A percentile compares a stretch with the other conserved stretches of the same genome.
phyloP scores from a whole-genome alignment of 345 rosid species.

The Murraya koenigii region DNA sequence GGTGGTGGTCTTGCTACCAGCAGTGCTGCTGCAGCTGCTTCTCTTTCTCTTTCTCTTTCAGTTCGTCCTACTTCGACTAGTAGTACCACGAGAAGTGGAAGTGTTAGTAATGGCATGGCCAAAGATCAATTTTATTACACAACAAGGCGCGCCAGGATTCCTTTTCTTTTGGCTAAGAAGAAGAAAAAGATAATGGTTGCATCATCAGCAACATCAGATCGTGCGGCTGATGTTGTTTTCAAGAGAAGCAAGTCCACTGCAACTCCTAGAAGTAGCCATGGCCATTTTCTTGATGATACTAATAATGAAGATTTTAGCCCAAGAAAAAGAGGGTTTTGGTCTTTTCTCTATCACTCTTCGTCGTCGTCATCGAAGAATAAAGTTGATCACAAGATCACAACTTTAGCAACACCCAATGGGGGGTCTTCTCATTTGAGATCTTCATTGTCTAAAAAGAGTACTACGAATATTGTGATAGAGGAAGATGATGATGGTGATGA shows the following conservation, averaged over 20 bases:
- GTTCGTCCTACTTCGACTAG: conserved; percentile 27
- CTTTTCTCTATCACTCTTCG: conserved; percentile 65
- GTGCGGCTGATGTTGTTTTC: conserved; percentile 43
- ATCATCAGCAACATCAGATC: conserved; percentile 27
- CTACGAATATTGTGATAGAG: conserved; percentile 28
- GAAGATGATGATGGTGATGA: conserved; percentile 44
- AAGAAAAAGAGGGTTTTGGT: conserved; percentile 83
- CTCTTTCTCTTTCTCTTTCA: conserved; percentile 43
- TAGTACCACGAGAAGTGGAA: conserved; percentile 12
- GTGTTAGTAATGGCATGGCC: conserved; percentile 13
- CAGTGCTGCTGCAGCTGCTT: background rate
- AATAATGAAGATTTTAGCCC: conserved; percentile 55
- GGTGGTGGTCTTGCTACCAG: conserved; percentile 10
- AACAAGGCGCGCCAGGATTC: conserved; percentile 47
- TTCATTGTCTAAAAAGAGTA: conserved; percentile 44
- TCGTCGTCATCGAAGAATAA: conserved; percentile 40
- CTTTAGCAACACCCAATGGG: conserved; percentile 16
- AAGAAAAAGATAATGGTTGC: conserved; percentile 60
- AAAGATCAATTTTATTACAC: conserved; percentile 25
- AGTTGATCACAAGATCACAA: conserved; percentile 26
- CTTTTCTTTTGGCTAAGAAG: conserved; percentile 70
- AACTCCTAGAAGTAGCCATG: conserved; percentile 39
- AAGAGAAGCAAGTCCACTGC: conserved; percentile 83
- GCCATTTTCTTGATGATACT: conserved; percentile 33
- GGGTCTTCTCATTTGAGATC: conserved; percentile 25